phyloP scores from a whole-genome alignment of 2,329 filamentous ascomycete species.

The Aspergillus quadrilineatus region DNA sequence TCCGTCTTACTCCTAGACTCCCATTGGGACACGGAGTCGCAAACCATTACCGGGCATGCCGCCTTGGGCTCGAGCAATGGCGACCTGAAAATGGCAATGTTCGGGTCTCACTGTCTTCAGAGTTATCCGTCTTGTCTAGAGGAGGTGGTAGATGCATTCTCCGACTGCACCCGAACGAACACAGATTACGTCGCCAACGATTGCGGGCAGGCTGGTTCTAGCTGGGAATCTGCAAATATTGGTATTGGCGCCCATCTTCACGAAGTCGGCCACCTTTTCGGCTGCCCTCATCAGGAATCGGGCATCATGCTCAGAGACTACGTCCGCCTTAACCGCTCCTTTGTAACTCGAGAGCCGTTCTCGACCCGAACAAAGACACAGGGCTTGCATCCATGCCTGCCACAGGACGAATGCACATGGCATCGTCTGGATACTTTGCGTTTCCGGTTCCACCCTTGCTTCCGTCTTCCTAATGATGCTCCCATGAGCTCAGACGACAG shows the following conservation, averaged over 20 bases:
- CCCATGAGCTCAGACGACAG: slow-evolving; percentile 66
- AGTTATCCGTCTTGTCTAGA: slow-evolving; percentile 88
- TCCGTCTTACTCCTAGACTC: slow-evolving; percentile 83
- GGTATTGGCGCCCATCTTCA: slow-evolving; percentile 92
- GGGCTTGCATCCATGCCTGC: slow-evolving; percentile 68
- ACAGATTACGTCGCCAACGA: slow-evolving; percentile 78
- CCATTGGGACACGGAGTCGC: slow-evolving; percentile 74
- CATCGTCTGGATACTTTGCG: slow-evolving; percentile 85
- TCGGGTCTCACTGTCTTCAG: slow-evolving; percentile 87
- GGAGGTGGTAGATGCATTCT: slow-evolving; percentile 84
- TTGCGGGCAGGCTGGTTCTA: slow-evolving; percentile 81
- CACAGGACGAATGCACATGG: slow-evolving; percentile 84
- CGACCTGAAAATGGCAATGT: slow-evolving; percentile 80
- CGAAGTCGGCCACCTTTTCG: slow-evolving; percentile 85
- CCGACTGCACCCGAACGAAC: slow-evolving; percentile 86
- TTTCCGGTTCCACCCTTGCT: slow-evolving; percentile 87
- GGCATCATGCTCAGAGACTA: slow-evolving; percentile 95
- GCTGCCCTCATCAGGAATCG: slow-evolving; percentile 82
- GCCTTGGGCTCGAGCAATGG: slow-evolving; percentile 73
- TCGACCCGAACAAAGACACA: slow-evolving; percentile 83
- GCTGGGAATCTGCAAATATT: slow-evolving; percentile 93
- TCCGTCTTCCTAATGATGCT: slow-evolving; percentile 76
- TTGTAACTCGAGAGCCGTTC: slow-evolving; percentile 76
- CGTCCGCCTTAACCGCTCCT: slow-evolving; percentile 77
- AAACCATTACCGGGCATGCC: slow-evolving; percentile 75